Evolutionary conservation across 1,284 basidiomycete species (phyloP).

Genomic region (Cutaneotrichosporon sp.): DNA sequence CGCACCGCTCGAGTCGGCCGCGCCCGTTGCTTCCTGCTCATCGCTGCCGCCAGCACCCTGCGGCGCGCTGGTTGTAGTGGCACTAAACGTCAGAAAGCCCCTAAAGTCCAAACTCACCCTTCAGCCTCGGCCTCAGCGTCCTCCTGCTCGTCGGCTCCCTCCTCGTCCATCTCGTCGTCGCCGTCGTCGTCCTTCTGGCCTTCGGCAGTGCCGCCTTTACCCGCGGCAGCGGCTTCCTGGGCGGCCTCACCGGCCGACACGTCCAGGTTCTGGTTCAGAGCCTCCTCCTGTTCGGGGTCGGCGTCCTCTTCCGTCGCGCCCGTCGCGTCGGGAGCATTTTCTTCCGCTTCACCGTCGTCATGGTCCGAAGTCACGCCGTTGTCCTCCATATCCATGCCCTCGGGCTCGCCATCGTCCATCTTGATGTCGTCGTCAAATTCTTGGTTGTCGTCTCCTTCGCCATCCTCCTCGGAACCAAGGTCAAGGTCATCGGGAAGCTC

Average conservation of each 20-base stretch:
- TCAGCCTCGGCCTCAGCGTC: conserved; percentile 34
- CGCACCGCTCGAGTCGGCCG: conserved; percentile 37
- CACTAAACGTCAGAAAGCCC: conserved; percentile 15
- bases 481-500: conserved; percentile 80
- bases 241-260: conserved; percentile 35
- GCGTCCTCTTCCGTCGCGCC: conserved; percentile 43
- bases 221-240: conserved; percentile 37
- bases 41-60: conserved; percentile 33
- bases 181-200: conserved; percentile 36
- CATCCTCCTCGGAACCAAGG: conserved; percentile 53
- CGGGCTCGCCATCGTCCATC: conserved; percentile 30
- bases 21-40: conserved; percentile 37
- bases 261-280: conserved; percentile 37
- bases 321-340: conserved; percentile 36
- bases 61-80: conserved; percentile 20
- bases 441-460: conserved; percentile 47
- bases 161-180: conserved; percentile 28
- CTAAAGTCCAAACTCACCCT: conserved; percentile 29
- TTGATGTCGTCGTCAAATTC: conserved; percentile 21
- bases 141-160: conserved; percentile 26
- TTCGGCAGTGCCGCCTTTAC: conserved; percentile 34
- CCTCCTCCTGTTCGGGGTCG: conserved; percentile 29
- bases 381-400: conserved; percentile 34
- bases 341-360: conserved; percentile 31
- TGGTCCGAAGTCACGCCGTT: conserved; percentile 37